Conservation (phyloP, 208 protist genomes). For the Trichomonas tenax region DNA sequence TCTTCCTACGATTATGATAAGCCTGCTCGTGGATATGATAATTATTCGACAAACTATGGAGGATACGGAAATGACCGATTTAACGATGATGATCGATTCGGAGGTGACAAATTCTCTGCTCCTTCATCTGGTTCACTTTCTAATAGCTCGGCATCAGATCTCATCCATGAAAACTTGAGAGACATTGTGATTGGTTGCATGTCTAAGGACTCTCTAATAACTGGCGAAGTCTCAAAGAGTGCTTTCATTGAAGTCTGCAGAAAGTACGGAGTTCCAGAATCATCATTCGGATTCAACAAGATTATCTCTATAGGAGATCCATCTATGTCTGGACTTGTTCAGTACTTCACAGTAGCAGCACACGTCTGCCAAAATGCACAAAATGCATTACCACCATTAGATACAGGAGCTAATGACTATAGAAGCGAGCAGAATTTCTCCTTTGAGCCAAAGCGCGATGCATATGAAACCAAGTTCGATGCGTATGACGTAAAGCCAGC, state of each 20-base stretch:
- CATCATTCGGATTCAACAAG: neutral
- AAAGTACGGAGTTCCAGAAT: neutral
- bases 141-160: neutral
- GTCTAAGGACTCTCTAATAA: neutral
- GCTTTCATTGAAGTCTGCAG: neutral
- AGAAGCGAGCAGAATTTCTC: too few relatives aligned
- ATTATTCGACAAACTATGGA: neutral
- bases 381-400: neutral
- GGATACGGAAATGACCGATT: neutral
- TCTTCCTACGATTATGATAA: neutral
- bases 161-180: neutral
- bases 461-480: too few relatives aligned
- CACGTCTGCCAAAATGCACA: neutral
- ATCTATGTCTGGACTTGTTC: neutral
- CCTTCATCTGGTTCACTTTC: neutral
- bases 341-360: neutral
- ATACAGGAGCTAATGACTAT: neutral
- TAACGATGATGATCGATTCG: neutral
- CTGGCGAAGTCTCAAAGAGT: neutral
- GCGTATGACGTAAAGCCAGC: too few relatives aligned
- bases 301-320: neutral
- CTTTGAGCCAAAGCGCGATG: too few relatives aligned
- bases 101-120: neutral
- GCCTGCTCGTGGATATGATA: too few relatives aligned
- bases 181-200: neutral